These are phyloP conservation scores for Cicer pinnatifidum DNA, from an alignment of 306 rosid species.

Conservation along the genomic window DNA sequence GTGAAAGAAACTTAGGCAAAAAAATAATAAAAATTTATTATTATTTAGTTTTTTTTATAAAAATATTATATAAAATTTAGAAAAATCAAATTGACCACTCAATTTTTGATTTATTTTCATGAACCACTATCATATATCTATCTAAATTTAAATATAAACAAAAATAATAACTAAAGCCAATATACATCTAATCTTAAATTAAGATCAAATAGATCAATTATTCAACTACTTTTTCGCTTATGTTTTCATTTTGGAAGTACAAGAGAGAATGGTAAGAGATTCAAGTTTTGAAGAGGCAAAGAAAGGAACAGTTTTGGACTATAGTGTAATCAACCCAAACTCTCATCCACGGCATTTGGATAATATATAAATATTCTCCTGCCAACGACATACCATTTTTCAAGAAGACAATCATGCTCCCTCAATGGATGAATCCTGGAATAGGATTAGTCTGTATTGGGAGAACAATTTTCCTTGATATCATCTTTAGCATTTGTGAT, in stretches of 20 bases:
- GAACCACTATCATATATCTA: no score
- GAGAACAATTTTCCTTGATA: neutral
- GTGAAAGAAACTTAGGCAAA: neutral
- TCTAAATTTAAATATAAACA: no score
- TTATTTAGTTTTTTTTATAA: neutral
- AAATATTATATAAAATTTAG: neutral
- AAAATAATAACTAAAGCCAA: no score
- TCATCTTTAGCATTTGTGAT: neutral
- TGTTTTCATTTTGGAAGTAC: no score
- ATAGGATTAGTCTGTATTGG: neutral
- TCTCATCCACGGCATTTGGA: no score
- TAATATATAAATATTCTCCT: no score
- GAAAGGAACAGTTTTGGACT: neutral
- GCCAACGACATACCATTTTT: neutral
- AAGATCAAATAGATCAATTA: no score
- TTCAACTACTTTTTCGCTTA: no score
- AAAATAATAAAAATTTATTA: neutral
- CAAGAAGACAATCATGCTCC: neutral
- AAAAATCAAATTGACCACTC: neutral
- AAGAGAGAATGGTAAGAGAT: no score
- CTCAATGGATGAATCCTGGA: neutral
- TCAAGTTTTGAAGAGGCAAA: neutral
- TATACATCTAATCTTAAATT: no score
- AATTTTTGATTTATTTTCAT: neutral
- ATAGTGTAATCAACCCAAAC: no score